Conservation (phyloP, 306 rosid species). For the Casuarina equisetifolia region DNA sequence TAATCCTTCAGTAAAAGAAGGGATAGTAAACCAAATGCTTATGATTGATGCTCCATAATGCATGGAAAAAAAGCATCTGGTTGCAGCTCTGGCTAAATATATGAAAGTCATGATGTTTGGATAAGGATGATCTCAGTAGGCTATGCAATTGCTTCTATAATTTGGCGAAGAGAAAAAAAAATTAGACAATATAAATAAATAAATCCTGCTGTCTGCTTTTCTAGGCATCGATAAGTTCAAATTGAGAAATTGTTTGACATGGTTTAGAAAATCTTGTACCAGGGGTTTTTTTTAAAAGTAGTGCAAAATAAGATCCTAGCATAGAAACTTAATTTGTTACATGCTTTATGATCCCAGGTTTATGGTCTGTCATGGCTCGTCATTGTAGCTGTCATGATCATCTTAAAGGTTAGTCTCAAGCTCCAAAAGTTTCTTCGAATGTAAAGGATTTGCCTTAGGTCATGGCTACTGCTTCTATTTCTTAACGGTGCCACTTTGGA, state of each 20-base stretch:
- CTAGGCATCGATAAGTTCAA: neutral
- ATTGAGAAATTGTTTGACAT: neutral
- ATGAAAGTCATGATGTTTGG: neutral
- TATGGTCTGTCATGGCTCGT: conserved; percentile 96
- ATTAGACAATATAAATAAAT: neutral
- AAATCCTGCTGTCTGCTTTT: neutral
- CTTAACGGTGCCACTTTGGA: conserved; percentile 31
- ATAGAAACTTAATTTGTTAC: conserved; percentile 24
- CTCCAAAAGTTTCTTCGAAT: conserved; percentile 13
- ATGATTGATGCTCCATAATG: neutral
- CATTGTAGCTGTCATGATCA: conserved; percentile 77
- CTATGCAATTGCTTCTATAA: neutral
- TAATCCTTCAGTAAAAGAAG: neutral
- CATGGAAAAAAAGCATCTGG: neutral
- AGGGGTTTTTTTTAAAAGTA: neutral
- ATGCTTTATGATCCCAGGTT: conserved; percentile 51
- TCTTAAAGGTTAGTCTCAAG: conserved; percentile 66
- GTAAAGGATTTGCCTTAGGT: conserved; percentile 15
- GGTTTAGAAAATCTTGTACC: neutral
- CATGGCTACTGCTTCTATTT: conserved; percentile 18
- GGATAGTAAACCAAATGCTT: neutral
- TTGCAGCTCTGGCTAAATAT: conserved; percentile 1
- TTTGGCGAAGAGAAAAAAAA: neutral
- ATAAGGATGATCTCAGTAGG: neutral
- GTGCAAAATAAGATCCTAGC: neutral